Evolutionary conservation across 805 yeast genomes (phyloP).

Genomic region (Candida corydali): DNA sequence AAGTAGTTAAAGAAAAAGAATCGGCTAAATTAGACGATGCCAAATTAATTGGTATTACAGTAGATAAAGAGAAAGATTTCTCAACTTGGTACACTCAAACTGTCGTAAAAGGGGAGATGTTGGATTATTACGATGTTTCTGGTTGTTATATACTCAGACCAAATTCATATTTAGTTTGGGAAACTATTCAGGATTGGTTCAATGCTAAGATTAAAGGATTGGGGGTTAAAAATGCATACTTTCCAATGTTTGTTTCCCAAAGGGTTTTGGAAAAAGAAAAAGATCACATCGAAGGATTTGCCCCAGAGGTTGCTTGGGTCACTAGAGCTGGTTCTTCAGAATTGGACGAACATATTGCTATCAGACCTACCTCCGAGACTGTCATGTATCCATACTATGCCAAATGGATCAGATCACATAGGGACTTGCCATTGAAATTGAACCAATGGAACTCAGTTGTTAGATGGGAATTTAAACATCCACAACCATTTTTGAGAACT

Average conservation of each 20-base stretch:
- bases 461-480: conserved; percentile 99
- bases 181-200: conserved; percentile 84
- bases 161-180: conserved; percentile 93
- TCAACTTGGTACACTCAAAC: conserved; percentile 98
- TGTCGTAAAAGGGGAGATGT: conserved; percentile 94
- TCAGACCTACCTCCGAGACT: conserved; percentile 98
- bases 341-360: conserved; percentile 96
- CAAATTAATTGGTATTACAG: conserved; percentile 92
- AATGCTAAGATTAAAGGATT: conserved; percentile 73
- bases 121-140: conserved; percentile 97
- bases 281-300: conserved; percentile 98
- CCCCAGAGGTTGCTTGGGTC: conserved; percentile 99
- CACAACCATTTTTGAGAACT: conserved; percentile 98
- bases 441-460: conserved; percentile 99
- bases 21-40: conserved; percentile 73
- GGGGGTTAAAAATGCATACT: conserved; percentile 93
- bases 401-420: conserved; percentile 97
- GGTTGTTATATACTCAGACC: conserved; percentile 99
- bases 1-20: conserved; percentile 36
- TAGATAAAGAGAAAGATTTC: conserved; percentile 86
- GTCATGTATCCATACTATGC: conserved; percentile 99
- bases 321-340: conserved; percentile 93
- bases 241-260: conserved; percentile 97
- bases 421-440: conserved; percentile 92
- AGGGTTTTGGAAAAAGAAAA: conserved; percentile 94